Conservation (phyloP, 1,139 yeast species). For the Groenewaldozyma auringiensis region DNA sequence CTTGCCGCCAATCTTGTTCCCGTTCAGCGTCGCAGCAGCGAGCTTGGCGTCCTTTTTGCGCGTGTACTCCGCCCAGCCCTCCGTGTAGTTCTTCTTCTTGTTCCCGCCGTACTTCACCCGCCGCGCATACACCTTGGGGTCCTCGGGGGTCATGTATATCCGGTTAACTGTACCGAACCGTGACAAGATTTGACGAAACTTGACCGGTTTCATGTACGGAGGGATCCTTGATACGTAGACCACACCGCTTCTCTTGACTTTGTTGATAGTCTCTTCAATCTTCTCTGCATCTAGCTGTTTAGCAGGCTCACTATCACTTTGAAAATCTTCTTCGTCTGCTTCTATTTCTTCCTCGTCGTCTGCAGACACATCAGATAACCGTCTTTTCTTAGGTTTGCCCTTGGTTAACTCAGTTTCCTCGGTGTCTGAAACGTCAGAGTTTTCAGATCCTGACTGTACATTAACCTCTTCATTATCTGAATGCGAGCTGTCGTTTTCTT, state of each 20-base stretch:
- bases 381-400: slow-evolving; percentile 9
- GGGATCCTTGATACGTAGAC: slow-evolving; percentile 86
- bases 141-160: slow-evolving; percentile 82
- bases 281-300: slow-evolving; percentile 28
- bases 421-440: slow-evolving; percentile 4
- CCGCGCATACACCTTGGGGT: slow-evolving; percentile 50
- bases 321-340: not conserved
- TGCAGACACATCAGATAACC: slow-evolving; percentile 4
- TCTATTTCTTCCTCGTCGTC: slow-evolving; percentile 4
- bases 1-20: slow-evolving; percentile 84
- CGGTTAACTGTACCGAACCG: slow-evolving; percentile 85
- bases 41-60: slow-evolving; percentile 81
- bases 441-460: slow-evolving; percentile 2
- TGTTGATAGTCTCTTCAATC: slow-evolving; percentile 28
- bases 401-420: not conserved
- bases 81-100: slow-evolving; percentile 77
- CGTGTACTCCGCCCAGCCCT: slow-evolving; percentile 95
- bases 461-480: not conserved
- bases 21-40: slow-evolving; percentile 80
- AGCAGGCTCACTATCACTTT: slow-evolving; percentile 12
- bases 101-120: slow-evolving; percentile 91
- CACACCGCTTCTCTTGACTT: slow-evolving; percentile 73
- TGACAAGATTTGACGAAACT: slow-evolving; percentile 68
- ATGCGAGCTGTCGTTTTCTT: not conserved
- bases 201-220: slow-evolving; percentile 95